These are phyloP conservation scores for Lipomyces mesembrius DNA, from an alignment of 805 yeast species.

Conservation along the genomic window DNA sequence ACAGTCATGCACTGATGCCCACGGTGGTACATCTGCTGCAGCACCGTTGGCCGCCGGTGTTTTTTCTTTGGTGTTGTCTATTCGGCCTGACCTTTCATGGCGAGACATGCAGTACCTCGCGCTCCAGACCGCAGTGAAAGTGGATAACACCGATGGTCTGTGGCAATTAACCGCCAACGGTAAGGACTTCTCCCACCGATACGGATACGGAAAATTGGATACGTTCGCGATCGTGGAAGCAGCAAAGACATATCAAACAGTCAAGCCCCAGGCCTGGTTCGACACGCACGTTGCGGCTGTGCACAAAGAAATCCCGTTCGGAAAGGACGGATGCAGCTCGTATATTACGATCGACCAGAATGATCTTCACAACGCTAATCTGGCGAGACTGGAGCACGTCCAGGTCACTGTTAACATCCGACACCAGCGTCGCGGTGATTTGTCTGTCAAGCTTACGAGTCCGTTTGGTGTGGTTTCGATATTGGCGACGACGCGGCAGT, in stretches of 20 bases:
- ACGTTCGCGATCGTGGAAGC: conserved; percentile 72
- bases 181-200: conserved; percentile 76
- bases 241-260: conserved; percentile 77
- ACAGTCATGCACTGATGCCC: conserved; percentile 76
- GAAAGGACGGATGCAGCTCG: conserved; percentile 45
- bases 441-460: conserved; percentile 66
- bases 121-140: conserved; percentile 68
- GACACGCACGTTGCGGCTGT: conserved; percentile 55
- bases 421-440: conserved; percentile 69
- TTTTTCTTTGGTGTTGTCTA: conserved; percentile 77
- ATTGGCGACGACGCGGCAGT: conserved; percentile 67
- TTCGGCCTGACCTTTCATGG: conserved; percentile 90
- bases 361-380: conserved; percentile 58
- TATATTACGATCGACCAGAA: conserved; percentile 54
- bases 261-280: conserved; percentile 90
- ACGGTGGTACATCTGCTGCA: conserved; percentile 98
- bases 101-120: conserved; percentile 89
- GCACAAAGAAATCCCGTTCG: conserved; percentile 39
- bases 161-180: conserved; percentile 77
- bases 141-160: conserved; percentile 66
- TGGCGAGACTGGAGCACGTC: conserved; percentile 82
- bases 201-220: conserved; percentile 92
- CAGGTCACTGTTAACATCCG: conserved; percentile 76
- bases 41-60: conserved; percentile 99
- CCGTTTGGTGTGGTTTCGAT: conserved; percentile 77